Percentiles rank a stretch among this genome's conserved stretches.
These are phyloP conservation scores for Malassezia nana DNA, from an alignment of 1,284 basidiomycete species.

Conservation along the genomic window DNA sequence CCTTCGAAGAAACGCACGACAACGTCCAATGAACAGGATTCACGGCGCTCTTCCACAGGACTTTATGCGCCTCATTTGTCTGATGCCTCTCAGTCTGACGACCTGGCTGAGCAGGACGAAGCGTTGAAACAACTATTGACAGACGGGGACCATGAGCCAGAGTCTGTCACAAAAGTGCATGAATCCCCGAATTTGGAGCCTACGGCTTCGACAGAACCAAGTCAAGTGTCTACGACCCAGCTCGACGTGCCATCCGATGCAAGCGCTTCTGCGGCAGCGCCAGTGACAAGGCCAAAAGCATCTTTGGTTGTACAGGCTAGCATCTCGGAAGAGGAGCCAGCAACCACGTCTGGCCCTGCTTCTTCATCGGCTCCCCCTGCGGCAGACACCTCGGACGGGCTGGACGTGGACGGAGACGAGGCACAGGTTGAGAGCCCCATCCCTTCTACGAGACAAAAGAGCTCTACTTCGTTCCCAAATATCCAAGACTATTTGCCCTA, in stretches of 20 bases:
- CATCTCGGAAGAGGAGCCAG: background rate
- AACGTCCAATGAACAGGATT: background rate
- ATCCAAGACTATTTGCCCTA: conserved; percentile 14
- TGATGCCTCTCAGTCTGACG: too few species aligned
- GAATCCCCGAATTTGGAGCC: too few species aligned
- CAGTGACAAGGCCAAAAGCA: background rate
- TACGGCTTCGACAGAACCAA: too few species aligned
- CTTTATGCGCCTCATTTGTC: too few species aligned
- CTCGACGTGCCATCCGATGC: background rate
- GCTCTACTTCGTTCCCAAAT: background rate
- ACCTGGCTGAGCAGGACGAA: too few species aligned
- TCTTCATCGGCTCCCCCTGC: background rate
- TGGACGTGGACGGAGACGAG: background rate
- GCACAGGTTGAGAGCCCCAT: conserved; percentile 1
- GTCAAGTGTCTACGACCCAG: too few species aligned
- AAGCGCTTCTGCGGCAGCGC: background rate
- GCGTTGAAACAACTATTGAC: too few species aligned
- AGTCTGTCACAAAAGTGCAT: too few species aligned
- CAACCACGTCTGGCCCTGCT: background rate
- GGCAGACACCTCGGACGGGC: background rate
- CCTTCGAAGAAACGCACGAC: background rate
- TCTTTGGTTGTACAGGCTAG: background rate
- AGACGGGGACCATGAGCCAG: too few species aligned
- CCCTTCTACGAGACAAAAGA: background rate
- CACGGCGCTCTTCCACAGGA: background rate